Evolutionary conservation across 805 yeast genomes (phyloP).

Genomic region (Lachancea meyersii): DNA sequence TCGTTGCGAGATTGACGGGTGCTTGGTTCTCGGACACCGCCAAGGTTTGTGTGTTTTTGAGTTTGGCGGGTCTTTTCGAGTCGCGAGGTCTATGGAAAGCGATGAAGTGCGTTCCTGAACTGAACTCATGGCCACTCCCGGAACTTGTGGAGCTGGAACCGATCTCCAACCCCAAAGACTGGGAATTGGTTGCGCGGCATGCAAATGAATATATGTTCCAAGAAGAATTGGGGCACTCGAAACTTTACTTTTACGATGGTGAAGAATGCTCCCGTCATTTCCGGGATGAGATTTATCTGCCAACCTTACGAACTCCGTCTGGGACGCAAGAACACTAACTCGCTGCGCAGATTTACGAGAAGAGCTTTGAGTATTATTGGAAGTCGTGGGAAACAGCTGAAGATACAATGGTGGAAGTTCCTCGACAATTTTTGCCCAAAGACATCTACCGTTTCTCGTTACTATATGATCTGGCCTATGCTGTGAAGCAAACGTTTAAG

Average conservation of each 20-base stretch:
- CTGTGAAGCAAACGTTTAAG: not conserved
- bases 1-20: not conserved
- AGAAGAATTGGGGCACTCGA: not conserved
- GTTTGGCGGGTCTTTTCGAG: not conserved
- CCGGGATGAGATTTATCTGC: not conserved
- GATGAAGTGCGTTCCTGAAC: not conserved
- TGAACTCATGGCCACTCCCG: not conserved
- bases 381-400: not conserved
- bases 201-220: not conserved
- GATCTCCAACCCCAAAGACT: not conserved
- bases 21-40: not conserved
- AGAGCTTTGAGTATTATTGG: not conserved
- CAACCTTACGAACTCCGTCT: not conserved
- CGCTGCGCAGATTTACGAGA: not conserved
- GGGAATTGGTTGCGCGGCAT: not conserved
- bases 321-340: not conserved
- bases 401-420: not conserved
- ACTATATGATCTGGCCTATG: not conserved
- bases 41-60: not conserved
- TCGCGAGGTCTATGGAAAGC: not conserved
- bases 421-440: not conserved
- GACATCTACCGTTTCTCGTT: not conserved
- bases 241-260: not conserved
- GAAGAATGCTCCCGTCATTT: not conserved
- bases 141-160: not conserved